phyloP scores from a whole-genome alignment of 495 filamentous ascomycete genomes.

The Umbilicaria muhlenbergii region DNA sequence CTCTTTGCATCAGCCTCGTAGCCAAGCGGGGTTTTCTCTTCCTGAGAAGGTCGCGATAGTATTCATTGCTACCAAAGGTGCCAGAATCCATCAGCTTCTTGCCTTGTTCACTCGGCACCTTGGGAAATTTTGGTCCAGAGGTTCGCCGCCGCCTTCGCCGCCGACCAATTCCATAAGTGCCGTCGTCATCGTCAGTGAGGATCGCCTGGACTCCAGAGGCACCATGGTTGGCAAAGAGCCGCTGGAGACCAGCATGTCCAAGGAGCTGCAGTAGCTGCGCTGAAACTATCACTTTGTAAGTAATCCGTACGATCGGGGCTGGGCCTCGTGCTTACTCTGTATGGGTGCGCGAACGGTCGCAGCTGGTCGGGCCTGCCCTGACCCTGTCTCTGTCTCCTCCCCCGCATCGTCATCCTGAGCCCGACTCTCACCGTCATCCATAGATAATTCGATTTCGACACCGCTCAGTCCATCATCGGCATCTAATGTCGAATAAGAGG shows the following conservation, averaged over 20 bases:
- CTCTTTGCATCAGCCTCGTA: slow-evolving; percentile 57
- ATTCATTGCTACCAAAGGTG: slow-evolving; percentile 50
- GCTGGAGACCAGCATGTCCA: slow-evolving; percentile 20
- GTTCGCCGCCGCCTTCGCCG: slow-evolving; percentile 17
- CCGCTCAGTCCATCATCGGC: slow-evolving; percentile 13
- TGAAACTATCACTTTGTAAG: slow-evolving; percentile 2
- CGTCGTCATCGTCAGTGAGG: slow-evolving; percentile 21
- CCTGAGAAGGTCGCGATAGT: slow-evolving; percentile 29
- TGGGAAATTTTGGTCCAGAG: slow-evolving; percentile 42
- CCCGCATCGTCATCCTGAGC: slow-evolving; percentile 24
- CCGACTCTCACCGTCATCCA: slow-evolving; percentile 21
- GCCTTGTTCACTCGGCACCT: slow-evolving; percentile 64
- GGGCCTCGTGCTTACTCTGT: slow-evolving; percentile 4
- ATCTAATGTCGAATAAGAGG: slow-evolving; percentile 1
- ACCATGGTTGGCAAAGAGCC: slow-evolving; percentile 18
- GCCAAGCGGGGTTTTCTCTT: slow-evolving; percentile 46
- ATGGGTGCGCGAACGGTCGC: background rate
- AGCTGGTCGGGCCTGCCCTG: slow-evolving; percentile 9
- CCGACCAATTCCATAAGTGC: slow-evolving; percentile 6
- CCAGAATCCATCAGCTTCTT: slow-evolving; percentile 64
- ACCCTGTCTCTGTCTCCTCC: slow-evolving; percentile 20
- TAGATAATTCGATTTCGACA: slow-evolving; percentile 33
- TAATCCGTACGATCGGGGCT: no score
- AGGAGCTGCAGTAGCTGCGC: slow-evolving; percentile 25
- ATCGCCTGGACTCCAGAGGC: slow-evolving; percentile 20